Evolutionary conservation across 2,329 filamentous ascomycete species (phyloP).

Genomic region (Aspergillus felis): DNA sequence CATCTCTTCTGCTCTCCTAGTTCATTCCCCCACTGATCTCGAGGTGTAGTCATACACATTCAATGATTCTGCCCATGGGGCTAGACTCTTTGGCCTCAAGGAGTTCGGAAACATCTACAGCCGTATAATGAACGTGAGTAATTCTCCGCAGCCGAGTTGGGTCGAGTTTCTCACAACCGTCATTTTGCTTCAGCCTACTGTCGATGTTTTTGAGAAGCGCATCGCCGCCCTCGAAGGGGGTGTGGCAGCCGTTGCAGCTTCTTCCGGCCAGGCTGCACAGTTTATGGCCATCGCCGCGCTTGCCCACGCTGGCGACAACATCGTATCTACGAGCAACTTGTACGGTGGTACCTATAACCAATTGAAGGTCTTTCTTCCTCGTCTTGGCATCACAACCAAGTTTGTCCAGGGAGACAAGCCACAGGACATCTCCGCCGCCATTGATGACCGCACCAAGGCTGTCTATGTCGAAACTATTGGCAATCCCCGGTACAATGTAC

Average conservation of each 20-base stretch:
- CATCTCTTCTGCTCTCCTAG: background rate
- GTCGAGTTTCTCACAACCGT: background rate
- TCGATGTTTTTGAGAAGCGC: constrained; percentile 94
- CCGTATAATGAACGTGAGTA: constrained; percentile 82
- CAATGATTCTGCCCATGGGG: constrained; percentile 93
- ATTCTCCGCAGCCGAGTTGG: background rate
- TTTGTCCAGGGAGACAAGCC: constrained; percentile 79
- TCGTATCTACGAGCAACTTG: constrained; percentile 82
- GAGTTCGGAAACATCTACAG: constrained; percentile 98
- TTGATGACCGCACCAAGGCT: constrained; percentile 91
- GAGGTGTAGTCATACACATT: constrained; percentile 72
- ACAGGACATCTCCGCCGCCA: constrained; percentile 73
- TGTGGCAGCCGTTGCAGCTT: constrained; percentile 75
- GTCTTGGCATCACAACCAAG: constrained; percentile 83
- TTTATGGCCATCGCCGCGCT: constrained; percentile 85
- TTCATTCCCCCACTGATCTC: background rate
- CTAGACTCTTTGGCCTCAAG: constrained; percentile 92
- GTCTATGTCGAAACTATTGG: constrained; percentile 90
- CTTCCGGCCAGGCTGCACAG: constrained; percentile 86
- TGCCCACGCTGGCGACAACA: constrained; percentile 87
- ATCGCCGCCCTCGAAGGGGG: constrained; percentile 95
- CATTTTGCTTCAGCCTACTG: constrained; percentile 62
- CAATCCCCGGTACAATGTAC: constrained; percentile 90
- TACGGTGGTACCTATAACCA: constrained; percentile 98
- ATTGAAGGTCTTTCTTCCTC: constrained; percentile 83